Conservation (phyloP, 2,329 filamentous ascomycete species). For the Chalara sp. region DNA sequence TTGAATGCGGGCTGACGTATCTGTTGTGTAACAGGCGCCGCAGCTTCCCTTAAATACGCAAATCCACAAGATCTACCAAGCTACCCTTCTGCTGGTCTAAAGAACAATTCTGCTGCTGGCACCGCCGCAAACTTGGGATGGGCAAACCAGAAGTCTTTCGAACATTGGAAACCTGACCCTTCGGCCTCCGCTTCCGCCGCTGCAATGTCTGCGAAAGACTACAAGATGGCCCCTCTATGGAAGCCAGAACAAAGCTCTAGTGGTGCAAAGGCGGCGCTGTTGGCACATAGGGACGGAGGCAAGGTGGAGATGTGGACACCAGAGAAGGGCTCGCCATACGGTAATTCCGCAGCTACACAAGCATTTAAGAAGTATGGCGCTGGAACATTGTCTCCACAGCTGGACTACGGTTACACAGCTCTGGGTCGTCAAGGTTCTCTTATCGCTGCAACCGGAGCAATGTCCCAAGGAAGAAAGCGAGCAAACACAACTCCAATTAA, state of each 20-base stretch:
- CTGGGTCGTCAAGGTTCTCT: constrained; percentile 59
- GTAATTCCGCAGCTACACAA: constrained; percentile 63
- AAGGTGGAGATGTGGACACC: constrained; percentile 46
- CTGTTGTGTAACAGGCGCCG: constrained; percentile 40
- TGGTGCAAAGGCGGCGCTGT: constrained; percentile 67
- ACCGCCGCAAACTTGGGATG: constrained; percentile 71
- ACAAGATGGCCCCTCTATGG: constrained; percentile 48
- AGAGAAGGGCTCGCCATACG: constrained; percentile 33
- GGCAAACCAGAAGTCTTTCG: constrained; percentile 57
- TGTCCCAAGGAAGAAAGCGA: constrained; percentile 49
- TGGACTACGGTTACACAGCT: constrained; percentile 38
- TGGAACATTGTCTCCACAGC: constrained; percentile 33
- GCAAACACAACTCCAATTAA: constrained; percentile 53
- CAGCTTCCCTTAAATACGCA: constrained; percentile 62
- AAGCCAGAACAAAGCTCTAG: constrained; percentile 56
- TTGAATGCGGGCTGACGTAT: constrained; percentile 5
- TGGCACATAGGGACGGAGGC: constrained; percentile 50
- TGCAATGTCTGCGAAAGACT: constrained; percentile 51
- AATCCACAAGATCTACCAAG: constrained; percentile 67
- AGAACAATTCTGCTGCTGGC: constrained; percentile 53
- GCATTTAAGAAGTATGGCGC: constrained; percentile 50
- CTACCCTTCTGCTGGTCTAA: constrained; percentile 61
- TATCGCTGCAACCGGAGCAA: constrained; percentile 71
- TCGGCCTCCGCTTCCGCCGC: constrained; percentile 54
- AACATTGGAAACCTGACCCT: constrained; percentile 60